phyloP scores from a whole-genome alignment of 2,329 filamentous ascomycete species.

The Trichophyton benhamiae region DNA sequence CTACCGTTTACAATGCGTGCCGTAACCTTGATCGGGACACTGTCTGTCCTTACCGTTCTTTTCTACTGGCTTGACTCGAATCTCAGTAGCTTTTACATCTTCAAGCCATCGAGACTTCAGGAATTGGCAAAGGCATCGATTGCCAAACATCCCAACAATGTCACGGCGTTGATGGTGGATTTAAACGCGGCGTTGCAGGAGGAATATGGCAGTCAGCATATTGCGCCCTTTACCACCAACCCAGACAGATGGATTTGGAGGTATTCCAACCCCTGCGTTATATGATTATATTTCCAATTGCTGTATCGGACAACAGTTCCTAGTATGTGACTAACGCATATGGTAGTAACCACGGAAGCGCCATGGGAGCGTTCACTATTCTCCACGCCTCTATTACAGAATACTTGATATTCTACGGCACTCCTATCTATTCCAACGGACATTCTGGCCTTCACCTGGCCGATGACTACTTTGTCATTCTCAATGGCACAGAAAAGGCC shows the following conservation, averaged over 20 bases:
- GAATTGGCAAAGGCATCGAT: slow-evolving; percentile 15
- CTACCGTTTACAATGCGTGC: not conserved
- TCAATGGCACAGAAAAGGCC: slow-evolving; percentile 63
- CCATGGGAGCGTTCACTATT: slow-evolving; percentile 60
- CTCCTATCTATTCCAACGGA: slow-evolving; percentile 71
- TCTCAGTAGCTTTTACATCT: slow-evolving; percentile 15
- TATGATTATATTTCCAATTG: not conserved
- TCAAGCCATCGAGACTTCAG: slow-evolving; percentile 15
- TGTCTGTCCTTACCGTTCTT: slow-evolving; percentile 4
- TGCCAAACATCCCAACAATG: slow-evolving; percentile 20
- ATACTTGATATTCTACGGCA: slow-evolving; percentile 77
- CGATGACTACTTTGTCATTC: slow-evolving; percentile 90
- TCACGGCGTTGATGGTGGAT: slow-evolving; percentile 22
- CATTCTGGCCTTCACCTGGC: slow-evolving; percentile 81
- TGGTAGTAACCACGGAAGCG: slow-evolving; percentile 7
- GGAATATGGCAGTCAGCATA: slow-evolving; percentile 11
- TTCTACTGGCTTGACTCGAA: slow-evolving; percentile 8
- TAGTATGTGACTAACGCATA: not conserved
- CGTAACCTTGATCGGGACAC: not conserved
- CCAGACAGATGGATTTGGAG: slow-evolving; percentile 70
- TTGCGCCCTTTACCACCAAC: slow-evolving; percentile 14
- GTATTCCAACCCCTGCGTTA: slow-evolving; percentile 1
- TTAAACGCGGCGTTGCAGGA: slow-evolving; percentile 8
- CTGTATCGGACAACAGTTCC: not conserved
- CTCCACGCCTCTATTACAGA: slow-evolving; percentile 77